These are phyloP conservation scores for Ustilago nuda DNA, from an alignment of 1,284 basidiomycete species.

Conservation along the genomic window DNA sequence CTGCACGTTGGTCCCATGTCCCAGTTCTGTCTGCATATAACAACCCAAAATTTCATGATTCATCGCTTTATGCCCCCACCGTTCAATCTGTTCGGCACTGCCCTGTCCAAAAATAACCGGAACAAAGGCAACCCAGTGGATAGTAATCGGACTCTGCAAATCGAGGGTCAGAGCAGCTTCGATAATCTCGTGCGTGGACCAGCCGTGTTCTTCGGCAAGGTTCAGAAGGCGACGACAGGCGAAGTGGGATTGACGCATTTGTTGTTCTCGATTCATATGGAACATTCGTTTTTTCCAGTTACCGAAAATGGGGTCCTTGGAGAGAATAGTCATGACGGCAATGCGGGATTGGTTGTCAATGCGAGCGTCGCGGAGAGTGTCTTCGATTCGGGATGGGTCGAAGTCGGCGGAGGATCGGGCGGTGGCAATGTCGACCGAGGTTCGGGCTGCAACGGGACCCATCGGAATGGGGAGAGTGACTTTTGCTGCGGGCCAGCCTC, in stretches of 20 bases:
- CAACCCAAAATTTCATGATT: slow-evolving; percentile 65
- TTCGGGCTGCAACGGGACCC: slow-evolving; percentile 53
- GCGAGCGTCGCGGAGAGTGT: slow-evolving; percentile 56
- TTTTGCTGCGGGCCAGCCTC: slow-evolving; percentile 35
- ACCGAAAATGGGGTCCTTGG: slow-evolving; percentile 58
- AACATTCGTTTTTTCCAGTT: slow-evolving; percentile 64
- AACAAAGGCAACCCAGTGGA: slow-evolving; percentile 66
- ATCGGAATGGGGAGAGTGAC: slow-evolving; percentile 62
- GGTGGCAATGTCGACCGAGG: slow-evolving; percentile 49
- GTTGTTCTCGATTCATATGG: slow-evolving; percentile 64
- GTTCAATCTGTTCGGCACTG: slow-evolving; percentile 57
- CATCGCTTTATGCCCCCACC: slow-evolving; percentile 63
- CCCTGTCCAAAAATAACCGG: slow-evolving; percentile 66
- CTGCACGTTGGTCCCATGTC: slow-evolving; percentile 74
- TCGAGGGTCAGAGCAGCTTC: slow-evolving; percentile 60
- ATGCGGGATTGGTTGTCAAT: slow-evolving; percentile 60
- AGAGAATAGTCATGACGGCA: slow-evolving; percentile 50
- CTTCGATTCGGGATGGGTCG: slow-evolving; percentile 58
- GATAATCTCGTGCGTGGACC: slow-evolving; percentile 62
- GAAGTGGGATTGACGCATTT: slow-evolving; percentile 61
- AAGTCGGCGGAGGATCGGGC: slow-evolving; percentile 52
- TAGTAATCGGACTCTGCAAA: slow-evolving; percentile 57
- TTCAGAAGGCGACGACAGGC: slow-evolving; percentile 61
- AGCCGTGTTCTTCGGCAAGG: slow-evolving; percentile 55
- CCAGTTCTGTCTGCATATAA: slow-evolving; percentile 72